Evolutionary conservation across 768 basidiomycete species (phyloP), one percentile per base, ranked within the genome.

Genomic region (Rubroboletus satanas): DNA sequence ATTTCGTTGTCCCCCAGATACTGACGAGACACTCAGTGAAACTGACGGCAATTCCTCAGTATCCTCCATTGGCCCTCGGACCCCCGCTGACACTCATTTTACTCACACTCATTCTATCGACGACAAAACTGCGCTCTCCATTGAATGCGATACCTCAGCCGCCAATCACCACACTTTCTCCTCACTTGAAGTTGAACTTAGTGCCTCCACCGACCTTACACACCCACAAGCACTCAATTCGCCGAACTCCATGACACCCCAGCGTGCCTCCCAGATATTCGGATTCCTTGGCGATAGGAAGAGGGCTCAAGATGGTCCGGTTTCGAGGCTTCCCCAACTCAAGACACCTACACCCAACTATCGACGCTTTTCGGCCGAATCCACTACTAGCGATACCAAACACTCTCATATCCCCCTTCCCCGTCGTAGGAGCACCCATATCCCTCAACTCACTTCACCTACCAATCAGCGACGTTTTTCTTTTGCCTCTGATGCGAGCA

Each of bases 131-230:
- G 74, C 80, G 15, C 68, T 80, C 59, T 63, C 75, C 61, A 73
- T 78, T 7, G 78, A 81, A 56, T 71, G 76, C 63, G 79, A 82
- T 63, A 67, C 74, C 54, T 73, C 75, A 36, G 63, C 61, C 52
- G 68, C 67, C 50, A 69, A 62, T 58, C 71, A 59, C 54, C 68
- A 56, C 18, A 74, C 73, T 44, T 83, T 89, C 43, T 87, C 86
- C 6, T 92, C 89, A 0, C 78, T 90, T 73, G 84, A 87, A 55
- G 90, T 90, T 4, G 88, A 90, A 63, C 74, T 83, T 48, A 88
- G 87, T 66, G 71, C 75, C 21, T 72, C 71, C 12, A 70, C 74
- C 23, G 80, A 83, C 49, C 69, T 66, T n/a, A 66, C 56, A 62
- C 51, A 55, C 55, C 45, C 53, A 39, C 49, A 63, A 62, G 38